Evolutionary conservation across 2,329 filamentous ascomycete genomes (phyloP).

Genomic region (Colletotrichum lini): DNA sequence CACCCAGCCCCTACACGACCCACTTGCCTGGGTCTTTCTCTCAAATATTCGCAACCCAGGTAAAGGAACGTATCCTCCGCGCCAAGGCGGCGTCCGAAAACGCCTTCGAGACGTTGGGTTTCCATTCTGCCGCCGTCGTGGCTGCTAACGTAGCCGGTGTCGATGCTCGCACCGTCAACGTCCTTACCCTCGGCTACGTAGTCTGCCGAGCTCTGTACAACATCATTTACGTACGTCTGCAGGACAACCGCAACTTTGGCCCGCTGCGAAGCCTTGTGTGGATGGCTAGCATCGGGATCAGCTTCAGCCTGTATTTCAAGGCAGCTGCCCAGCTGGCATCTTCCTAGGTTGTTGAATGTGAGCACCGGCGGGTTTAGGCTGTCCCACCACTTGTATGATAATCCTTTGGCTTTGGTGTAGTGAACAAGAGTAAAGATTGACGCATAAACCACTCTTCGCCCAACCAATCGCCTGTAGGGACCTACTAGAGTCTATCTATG

Average conservation of each 20-base stretch:
- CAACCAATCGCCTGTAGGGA: too few species aligned
- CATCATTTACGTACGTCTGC: slow-evolving; percentile 59
- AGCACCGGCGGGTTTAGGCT: background rate
- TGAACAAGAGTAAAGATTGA: background rate
- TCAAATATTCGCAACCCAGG: slow-evolving; percentile 48
- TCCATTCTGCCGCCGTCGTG: slow-evolving; percentile 59
- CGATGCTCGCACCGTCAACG: slow-evolving; percentile 55
- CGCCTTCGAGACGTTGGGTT: slow-evolving; percentile 60
- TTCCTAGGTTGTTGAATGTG: slow-evolving; percentile 1
- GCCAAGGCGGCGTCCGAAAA: slow-evolving; percentile 65
- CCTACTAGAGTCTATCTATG: too few species aligned
- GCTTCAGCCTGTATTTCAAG: slow-evolving; percentile 57
- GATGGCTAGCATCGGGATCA: slow-evolving; percentile 52
- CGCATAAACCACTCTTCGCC: too few species aligned
- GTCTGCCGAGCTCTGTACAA: slow-evolving; percentile 57
- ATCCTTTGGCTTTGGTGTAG: background rate
- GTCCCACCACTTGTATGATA: background rate
- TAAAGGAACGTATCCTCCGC: slow-evolving; percentile 68
- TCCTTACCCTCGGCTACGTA: slow-evolving; percentile 57
- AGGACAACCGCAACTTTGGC: slow-evolving; percentile 56
- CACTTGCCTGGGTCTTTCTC: background rate
- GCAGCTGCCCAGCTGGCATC: slow-evolving; percentile 52
- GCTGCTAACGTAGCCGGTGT: slow-evolving; percentile 63
- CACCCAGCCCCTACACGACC: background rate
- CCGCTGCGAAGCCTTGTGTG: slow-evolving; percentile 57